Conservation (phyloP, 2,329 filamentous ascomycete species). For the Trichoderma sp. region DNA sequence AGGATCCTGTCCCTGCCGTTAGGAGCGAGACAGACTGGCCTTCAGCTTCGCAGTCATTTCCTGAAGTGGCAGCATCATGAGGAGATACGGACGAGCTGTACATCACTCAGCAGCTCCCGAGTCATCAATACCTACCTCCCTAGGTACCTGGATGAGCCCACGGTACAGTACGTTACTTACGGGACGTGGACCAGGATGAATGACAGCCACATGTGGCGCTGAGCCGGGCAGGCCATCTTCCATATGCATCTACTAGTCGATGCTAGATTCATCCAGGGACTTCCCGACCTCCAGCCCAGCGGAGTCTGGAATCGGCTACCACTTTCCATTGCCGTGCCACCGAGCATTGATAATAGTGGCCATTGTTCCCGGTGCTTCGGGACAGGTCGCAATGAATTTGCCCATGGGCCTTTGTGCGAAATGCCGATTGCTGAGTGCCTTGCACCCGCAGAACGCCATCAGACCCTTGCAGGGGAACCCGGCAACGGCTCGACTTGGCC, state of each 20-base stretch:
- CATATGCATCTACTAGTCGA: background rate
- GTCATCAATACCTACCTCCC: background rate
- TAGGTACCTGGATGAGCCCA: no score
- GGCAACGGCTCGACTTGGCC: background rate
- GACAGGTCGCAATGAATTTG: background rate
- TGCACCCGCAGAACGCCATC: background rate
- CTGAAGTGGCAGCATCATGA: background rate
- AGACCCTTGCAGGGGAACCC: background rate
- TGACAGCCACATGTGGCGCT: slow-evolving; percentile 17
- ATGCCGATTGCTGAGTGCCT: background rate
- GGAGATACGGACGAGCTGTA: background rate
- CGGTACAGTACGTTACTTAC: background rate
- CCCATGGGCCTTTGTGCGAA: background rate
- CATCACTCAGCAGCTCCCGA: no score
- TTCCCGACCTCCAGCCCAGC: background rate
- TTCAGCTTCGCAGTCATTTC: background rate
- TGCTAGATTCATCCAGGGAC: background rate
- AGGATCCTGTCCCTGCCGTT: background rate
- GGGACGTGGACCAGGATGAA: background rate
- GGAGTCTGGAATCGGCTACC: background rate
- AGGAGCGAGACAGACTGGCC: background rate
- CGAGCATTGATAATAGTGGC: background rate
- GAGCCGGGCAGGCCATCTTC: background rate
- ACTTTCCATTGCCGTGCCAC: background rate
- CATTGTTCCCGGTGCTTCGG: background rate